A percentile compares a stretch with the other conserved stretches of the same genome.
phyloP scores from a whole-genome alignment of 768 basidiomycete genomes.

The Auriscalpium vulgare region DNA sequence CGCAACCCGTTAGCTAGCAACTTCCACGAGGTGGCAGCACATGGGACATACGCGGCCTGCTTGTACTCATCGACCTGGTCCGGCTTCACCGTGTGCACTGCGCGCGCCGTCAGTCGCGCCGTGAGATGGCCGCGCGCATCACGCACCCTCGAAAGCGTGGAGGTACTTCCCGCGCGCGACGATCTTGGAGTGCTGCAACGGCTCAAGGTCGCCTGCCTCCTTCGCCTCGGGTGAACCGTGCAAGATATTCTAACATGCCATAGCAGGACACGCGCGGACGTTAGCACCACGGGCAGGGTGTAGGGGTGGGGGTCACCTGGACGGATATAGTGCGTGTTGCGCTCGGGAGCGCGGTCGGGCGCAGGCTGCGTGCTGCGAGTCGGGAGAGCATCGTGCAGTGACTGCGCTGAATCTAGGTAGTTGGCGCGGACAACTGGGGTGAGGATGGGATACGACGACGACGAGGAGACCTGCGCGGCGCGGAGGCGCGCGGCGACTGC shows the following conservation, averaged over 20 bases:
- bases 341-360: slow-evolving; percentile 8
- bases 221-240: slow-evolving; percentile 94
- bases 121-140: not conserved
- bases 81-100: slow-evolving; percentile 85
- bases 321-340: slow-evolving; percentile 23
- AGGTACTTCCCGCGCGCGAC: slow-evolving; percentile 93
- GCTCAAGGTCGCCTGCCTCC: slow-evolving; percentile 66
- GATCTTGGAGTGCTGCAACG: slow-evolving; percentile 77
- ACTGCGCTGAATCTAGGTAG: not conserved
- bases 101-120: slow-evolving; percentile 5
- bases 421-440: not conserved
- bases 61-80: slow-evolving; percentile 78
- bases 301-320: slow-evolving; percentile 20
- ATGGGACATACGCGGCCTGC: slow-evolving; percentile 64
- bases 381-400: slow-evolving; percentile 18
- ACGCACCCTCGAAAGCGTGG: slow-evolving; percentile 81
- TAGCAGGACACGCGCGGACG: slow-evolving; percentile 14
- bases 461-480: not conserved
- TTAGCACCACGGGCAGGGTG: slow-evolving; percentile 15
- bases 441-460: not conserved
- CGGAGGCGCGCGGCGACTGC: not conserved
- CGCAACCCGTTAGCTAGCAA: slow-evolving; percentile 2
- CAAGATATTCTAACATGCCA: slow-evolving; percentile 55
- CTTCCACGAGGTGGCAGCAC: not conserved
- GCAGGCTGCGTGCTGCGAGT: slow-evolving; percentile 14